Percentiles rank a stretch among this genome's conserved stretches.
Evolutionary conservation across 129 eudicot genomes (phyloP).

Genomic region (Pittosporum tobira): DNA sequence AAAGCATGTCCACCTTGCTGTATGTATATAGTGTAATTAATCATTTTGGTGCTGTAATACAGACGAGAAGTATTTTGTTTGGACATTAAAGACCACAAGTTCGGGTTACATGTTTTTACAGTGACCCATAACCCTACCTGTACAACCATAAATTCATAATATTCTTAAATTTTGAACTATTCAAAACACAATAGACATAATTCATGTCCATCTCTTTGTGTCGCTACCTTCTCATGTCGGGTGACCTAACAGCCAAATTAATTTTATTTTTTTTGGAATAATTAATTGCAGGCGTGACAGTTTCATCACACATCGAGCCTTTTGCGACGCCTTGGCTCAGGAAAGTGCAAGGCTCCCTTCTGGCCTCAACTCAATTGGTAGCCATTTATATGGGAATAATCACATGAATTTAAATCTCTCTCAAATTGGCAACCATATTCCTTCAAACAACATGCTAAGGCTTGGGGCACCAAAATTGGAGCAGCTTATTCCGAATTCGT

Average conservation of each 20-base stretch:
- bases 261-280: background rate
- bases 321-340: constrained; percentile 37
- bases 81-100: too few relatives aligned
- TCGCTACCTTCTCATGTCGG: background rate
- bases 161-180: too few relatives aligned
- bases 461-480: constrained; percentile 24
- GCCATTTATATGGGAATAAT: constrained; percentile 31
- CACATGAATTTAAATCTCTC: constrained; percentile 30
- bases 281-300: constrained; percentile 28
- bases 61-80: too few relatives aligned
- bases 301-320: constrained; percentile 32
- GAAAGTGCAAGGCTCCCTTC: constrained; percentile 42
- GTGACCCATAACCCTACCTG: too few relatives aligned
- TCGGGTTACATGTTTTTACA: too few relatives aligned
- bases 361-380: constrained; percentile 20
- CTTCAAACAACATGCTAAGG: constrained; percentile 30
- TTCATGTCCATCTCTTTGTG: background rate
- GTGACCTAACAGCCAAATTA: constrained; percentile 1
- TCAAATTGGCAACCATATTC: constrained; percentile 24
- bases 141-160: too few relatives aligned
- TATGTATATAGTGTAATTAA: too few relatives aligned
- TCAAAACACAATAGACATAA: too few relatives aligned
- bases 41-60: too few relatives aligned
- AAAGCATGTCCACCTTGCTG: too few relatives aligned
- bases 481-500: constrained; percentile 22